Base-by-base conservation (phyloP, 352 stramenopile genomes). In the Chrysophaeum taylorii region DNA sequence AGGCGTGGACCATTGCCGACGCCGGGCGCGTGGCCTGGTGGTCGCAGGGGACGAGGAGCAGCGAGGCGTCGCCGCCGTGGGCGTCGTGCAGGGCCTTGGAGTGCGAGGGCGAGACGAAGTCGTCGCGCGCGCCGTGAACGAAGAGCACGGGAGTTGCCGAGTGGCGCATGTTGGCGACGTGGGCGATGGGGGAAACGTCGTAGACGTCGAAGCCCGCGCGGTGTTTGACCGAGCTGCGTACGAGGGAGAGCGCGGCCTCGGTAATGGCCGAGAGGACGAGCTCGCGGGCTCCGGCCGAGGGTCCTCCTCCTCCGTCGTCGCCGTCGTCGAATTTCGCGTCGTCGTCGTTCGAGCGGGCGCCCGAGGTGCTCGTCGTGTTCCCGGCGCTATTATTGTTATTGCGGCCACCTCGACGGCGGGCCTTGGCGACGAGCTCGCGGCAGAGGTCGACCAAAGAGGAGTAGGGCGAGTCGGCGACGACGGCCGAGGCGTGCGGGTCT, bases 51-150 rank as follows among this genome's bases (percentile, higher is more conserved):
- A 91, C 84, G 54, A 89, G 87, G 39, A 92, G 82, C 14, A 92
- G 77, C 68, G 89, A 90, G 70, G 90, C 89, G 75, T 92, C 86
- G 25, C 86, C 86, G 9, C 83, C 85, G 45, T 92, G 91, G n/a
- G 77, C 84, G 75, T 80, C 89, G 23, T 90, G 80, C 63, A 87
- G 79, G 37, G 89, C 15, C 57, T 83, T 89, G 64, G 90, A 84
- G 52, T 90, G 85, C 21, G 82, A 79, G 1, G 71, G 78, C 36
- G 89, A 82, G 70, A 92, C 90, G 21, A 85, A 82, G 70, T 92
- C 86, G 31, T 86, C 81, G 43, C 83, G 81, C 0, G 83, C 85
- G 14, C 85, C 86, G 57, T 66, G 57, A 7, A 66, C n/a, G 76
- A 92, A 91, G n/a, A 92, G 68, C 36, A 82, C 85, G 0, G 86